Evolutionary conservation across 768 basidiomycete species (phyloP), one percentile per base, ranked within the genome.

Genomic region (Tubosaeta sp.): DNA sequence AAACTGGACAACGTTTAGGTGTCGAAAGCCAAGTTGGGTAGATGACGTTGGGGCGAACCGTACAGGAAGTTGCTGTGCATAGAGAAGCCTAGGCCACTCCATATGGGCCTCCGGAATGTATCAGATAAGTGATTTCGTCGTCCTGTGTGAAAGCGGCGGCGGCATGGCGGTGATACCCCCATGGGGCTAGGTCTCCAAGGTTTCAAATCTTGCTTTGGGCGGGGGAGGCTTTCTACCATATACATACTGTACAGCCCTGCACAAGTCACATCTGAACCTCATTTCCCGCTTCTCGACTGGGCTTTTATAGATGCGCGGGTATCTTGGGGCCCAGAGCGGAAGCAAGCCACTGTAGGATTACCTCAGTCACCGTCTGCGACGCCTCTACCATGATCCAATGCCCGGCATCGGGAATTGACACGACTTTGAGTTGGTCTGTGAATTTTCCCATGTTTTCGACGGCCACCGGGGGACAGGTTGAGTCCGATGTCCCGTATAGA

Each of bases 341-440:
- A 14, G 67, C 64, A 13, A 82, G 61, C 81, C 80, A 83, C 35
- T 65, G 64, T 6, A 72, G 48, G n/a, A 83, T 69, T 41, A 59
- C 73, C 7, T 76, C 61, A 1, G 78, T 79, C 29, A 88, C 72
- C 22, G 72, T 72, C 39, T 84, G 77, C 31, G 75, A 74, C 21
- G 79, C 78, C 58, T 88, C 80, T 1, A 83, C 51, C 81, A 86
- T 76, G 1, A 89, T 42, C 86, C 87, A 90, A 60, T 88, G 87
- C 2, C 84, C 84, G 22, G 63, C 69, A 10, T 73, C 80, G 44
- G 83, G 75, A 10, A 87, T 51, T 10, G 73, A 72, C 24, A 84
- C 66, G 44, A 78, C 73, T 52, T 79, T 75, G 21, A 84, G 66
- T 22, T 69, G 67, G 6, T 75, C 59, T 32, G 86, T 73, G 51